phyloP scores from a whole-genome alignment of 768 basidiomycete species.

The Sporobolomyces pararoseus region DNA sequence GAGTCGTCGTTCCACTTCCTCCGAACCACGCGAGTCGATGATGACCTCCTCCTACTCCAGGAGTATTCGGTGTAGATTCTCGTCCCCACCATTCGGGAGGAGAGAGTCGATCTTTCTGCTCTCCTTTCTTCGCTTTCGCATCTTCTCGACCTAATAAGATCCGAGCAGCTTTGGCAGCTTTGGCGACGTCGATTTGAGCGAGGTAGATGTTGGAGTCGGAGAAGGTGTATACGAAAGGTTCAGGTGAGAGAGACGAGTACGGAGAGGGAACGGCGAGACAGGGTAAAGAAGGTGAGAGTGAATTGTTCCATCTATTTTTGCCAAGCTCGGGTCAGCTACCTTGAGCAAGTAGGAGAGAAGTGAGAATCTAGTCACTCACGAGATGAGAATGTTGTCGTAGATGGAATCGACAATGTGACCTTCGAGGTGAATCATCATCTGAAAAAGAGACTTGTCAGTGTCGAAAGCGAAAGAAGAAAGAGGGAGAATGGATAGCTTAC shows the following conservation, averaged over 20 bases:
- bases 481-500: not conserved
- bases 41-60: not conserved
- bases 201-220: constrained; percentile 52
- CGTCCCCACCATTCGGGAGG: constrained; percentile 38
- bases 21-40: constrained; percentile 7
- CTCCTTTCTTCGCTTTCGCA: constrained; percentile 45
- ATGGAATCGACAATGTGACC: constrained; percentile 66
- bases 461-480: too few species aligned
- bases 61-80: constrained; percentile 7
- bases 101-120: constrained; percentile 35
- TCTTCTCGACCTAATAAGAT: constrained; percentile 49
- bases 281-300: constrained; percentile 27
- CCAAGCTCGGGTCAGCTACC: not conserved
- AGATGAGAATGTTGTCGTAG: constrained; percentile 66
- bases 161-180: constrained; percentile 52
- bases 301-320: constrained; percentile 35
- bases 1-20: not conserved
- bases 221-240: constrained; percentile 52
- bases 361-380: constrained; percentile 46
- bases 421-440: constrained; percentile 68
- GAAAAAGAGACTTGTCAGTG: constrained; percentile 42
- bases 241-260: constrained; percentile 9
- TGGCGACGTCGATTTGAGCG: constrained; percentile 52
- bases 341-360: not conserved
- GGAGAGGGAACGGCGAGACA: constrained; percentile 24